Evolutionary conservation across 345 rosid genomes (phyloP).

Genomic region (Cardamine resedifolia): DNA sequence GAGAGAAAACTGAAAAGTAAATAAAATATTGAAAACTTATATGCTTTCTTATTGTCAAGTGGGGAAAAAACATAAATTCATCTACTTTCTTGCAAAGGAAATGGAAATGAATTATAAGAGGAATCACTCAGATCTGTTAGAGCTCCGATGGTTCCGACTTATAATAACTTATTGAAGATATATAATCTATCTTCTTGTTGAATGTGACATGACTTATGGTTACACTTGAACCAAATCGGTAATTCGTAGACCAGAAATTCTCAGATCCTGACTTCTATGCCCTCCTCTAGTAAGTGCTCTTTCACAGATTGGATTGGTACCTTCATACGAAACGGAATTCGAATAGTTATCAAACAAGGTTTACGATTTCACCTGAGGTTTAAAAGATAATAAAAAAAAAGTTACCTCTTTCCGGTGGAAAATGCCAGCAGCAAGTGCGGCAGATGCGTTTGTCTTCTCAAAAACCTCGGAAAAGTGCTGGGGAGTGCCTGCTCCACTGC

Average conservation of each 20-base stretch:
- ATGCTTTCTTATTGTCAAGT: not conserved
- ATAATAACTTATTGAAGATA: conserved; percentile 3
- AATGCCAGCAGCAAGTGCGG: conserved; percentile 97
- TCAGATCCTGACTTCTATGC: conserved; percentile 75
- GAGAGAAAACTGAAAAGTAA: not conserved
- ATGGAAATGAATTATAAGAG: conserved; percentile 1
- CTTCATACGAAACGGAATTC: conserved; percentile 43
- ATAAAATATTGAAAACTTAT: not conserved
- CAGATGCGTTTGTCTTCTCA: conserved; percentile 77
- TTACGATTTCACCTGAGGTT: not conserved
- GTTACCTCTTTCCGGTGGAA: conserved; percentile 94
- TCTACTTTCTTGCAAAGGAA: not conserved
- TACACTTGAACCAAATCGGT: not conserved
- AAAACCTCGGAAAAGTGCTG: conserved; percentile 90
- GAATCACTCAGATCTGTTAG: not conserved
- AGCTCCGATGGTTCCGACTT: not conserved
- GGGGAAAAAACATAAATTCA: not conserved
- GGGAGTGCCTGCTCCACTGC: conserved; percentile 89
- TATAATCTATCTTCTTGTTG: conserved; percentile 7
- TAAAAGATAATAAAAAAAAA: not conserved
- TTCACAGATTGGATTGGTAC: conserved; percentile 80
- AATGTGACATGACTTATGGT: conserved; percentile 7
- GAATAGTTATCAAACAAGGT: not conserved
- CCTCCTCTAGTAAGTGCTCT: conserved; percentile 63
- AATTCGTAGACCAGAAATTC: not conserved